A percentile compares a stretch with the other conserved stretches of the same genome.
Conservation (phyloP, 768 basidiomycete genomes). For the Bullera alba region DNA sequence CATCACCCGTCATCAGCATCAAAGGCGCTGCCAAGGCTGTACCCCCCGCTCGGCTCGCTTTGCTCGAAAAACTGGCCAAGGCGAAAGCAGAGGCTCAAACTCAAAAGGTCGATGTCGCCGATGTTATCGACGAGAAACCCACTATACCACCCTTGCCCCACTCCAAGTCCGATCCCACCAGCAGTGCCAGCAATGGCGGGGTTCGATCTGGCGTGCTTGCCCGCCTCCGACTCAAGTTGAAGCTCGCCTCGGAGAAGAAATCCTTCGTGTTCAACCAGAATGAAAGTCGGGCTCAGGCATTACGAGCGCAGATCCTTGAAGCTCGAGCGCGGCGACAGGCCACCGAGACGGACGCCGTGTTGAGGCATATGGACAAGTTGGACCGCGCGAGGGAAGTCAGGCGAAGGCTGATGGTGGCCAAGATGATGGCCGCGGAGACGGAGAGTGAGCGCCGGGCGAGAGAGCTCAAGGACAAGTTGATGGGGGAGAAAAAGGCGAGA, state of each 20-base stretch:
- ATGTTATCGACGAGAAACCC: neutral
- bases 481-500: constrained; percentile 19
- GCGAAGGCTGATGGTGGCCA: constrained; percentile 31
- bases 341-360: constrained; percentile 20
- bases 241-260: constrained; percentile 22
- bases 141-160: constrained; percentile 2
- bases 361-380: constrained; percentile 21
- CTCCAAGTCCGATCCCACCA: constrained; percentile 7
- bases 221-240: constrained; percentile 19
- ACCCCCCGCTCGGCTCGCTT: constrained; percentile 7
- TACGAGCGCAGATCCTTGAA: constrained; percentile 19
- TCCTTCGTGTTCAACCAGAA: constrained; percentile 7
- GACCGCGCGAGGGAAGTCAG: constrained; percentile 26
- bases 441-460: constrained; percentile 26
- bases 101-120: neutral
- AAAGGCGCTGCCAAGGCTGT: constrained; percentile 16
- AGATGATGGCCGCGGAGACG: constrained; percentile 38
- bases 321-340: constrained; percentile 15
- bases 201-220: constrained; percentile 23
- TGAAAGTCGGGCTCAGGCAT: constrained; percentile 24
- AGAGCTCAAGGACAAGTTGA: constrained; percentile 32
- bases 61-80: constrained; percentile 21
- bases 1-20: constrained; percentile 1
- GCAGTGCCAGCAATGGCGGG: neutral
- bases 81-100: constrained; percentile 19